Evolutionary conservation across 352 stramenopile genomes (phyloP).

Genomic region (Phytophthora cryptogea): DNA sequence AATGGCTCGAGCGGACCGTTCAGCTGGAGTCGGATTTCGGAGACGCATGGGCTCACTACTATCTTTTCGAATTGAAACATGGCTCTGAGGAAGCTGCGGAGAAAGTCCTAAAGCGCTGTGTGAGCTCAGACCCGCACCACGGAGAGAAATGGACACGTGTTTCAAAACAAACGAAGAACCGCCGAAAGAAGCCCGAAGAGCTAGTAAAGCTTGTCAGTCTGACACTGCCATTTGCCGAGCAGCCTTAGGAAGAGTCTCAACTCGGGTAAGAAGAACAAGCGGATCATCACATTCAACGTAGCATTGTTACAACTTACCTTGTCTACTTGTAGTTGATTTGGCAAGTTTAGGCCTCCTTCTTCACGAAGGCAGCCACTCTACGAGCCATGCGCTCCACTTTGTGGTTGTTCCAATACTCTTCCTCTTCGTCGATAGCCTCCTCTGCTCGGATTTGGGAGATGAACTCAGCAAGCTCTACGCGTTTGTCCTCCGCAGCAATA

Average conservation of each 20-base stretch:
- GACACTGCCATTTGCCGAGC: slow-evolving; percentile 71
- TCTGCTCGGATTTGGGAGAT: slow-evolving; percentile 90
- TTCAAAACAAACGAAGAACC: slow-evolving; percentile 93
- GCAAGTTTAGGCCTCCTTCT: slow-evolving; percentile 53
- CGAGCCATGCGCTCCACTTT: slow-evolving; percentile 56
- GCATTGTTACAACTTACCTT: slow-evolving; percentile 32
- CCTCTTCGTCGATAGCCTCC: slow-evolving; percentile 90
- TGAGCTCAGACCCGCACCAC: slow-evolving; percentile 93
- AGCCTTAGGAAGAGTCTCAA: slow-evolving; percentile 33
- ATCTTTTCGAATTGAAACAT: slow-evolving; percentile 96
- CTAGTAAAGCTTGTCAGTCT: slow-evolving; percentile 82
- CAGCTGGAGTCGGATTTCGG: slow-evolving; percentile 95
- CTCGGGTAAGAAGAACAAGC: slow-evolving; percentile 33
- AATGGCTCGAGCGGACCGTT: slow-evolving; percentile 98
- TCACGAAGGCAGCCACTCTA: slow-evolving; percentile 62
- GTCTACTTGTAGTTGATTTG: slow-evolving; percentile 24
- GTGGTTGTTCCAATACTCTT: slow-evolving; percentile 72
- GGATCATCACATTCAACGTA: slow-evolving; percentile 18
- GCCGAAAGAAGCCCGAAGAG: slow-evolving; percentile 73
- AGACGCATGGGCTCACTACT: slow-evolving; percentile 98
- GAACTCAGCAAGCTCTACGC: slow-evolving; percentile 94
- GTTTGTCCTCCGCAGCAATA: slow-evolving; percentile 75
- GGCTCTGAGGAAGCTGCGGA: slow-evolving; percentile 83
- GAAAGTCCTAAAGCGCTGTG: slow-evolving; percentile 87
- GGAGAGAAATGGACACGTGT: slow-evolving; percentile 95